Evolutionary conservation across 768 basidiomycete genomes (phyloP).

Genomic region (Lactarius sanguifluus): DNA sequence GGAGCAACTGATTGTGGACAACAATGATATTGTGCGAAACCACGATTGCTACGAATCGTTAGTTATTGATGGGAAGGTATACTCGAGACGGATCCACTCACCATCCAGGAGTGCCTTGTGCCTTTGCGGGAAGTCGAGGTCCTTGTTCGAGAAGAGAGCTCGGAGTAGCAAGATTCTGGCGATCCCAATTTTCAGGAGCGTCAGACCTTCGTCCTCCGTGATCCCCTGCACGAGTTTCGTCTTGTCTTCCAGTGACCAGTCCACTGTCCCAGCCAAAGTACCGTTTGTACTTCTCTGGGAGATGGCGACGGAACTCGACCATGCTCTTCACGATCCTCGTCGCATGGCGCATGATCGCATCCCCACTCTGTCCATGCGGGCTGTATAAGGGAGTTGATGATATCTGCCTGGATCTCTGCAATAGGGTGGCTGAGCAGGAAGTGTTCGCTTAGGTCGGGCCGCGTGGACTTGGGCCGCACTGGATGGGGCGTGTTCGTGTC

Average conservation of each 20-base stretch:
- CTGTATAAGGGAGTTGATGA: constrained; percentile 86
- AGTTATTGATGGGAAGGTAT: constrained; percentile 3
- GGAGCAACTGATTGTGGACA: constrained; percentile 79
- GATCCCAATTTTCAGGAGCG: constrained; percentile 80
- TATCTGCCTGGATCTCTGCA: constrained; percentile 84
- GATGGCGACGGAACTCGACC: constrained; percentile 61
- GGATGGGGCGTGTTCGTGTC: constrained; percentile 82
- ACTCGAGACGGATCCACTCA: constrained; percentile 38
- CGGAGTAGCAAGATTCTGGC: constrained; percentile 74
- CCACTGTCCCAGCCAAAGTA: constrained; percentile 80
- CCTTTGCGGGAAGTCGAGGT: constrained; percentile 62
- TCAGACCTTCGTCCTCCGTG: constrained; percentile 78
- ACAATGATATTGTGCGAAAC: constrained; percentile 87
- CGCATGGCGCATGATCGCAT: constrained; percentile 73
- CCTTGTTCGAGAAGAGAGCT: constrained; percentile 76
- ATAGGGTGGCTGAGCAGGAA: constrained; percentile 74
- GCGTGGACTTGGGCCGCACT: constrained; percentile 44
- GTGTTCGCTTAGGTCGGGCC: constrained; percentile 69
- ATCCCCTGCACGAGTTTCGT: constrained; percentile 69
- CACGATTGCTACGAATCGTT: constrained; percentile 58
- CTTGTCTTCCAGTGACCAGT: constrained; percentile 67
- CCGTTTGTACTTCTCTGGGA: constrained; percentile 69
- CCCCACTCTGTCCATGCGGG: constrained; percentile 67
- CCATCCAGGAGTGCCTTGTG: constrained; percentile 77
- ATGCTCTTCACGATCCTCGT: constrained; percentile 78